A percentile compares a stretch with the other conserved stretches of the same genome.
phyloP scores from a whole-genome alignment of 1,284 basidiomycete species.

The Exobasidium rhododendri region DNA sequence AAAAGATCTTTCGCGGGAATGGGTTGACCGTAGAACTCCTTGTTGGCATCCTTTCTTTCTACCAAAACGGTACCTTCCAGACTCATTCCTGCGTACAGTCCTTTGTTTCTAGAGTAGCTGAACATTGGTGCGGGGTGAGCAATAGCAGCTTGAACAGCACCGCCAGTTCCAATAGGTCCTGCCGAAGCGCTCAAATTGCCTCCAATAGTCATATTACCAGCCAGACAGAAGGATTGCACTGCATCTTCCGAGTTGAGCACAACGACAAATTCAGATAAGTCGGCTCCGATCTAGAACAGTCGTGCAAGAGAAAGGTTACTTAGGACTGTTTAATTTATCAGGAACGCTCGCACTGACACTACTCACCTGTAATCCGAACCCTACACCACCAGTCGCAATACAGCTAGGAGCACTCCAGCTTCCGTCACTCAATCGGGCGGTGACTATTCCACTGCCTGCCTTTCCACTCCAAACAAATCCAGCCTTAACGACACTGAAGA shows the following conservation, averaged over 20 bases:
- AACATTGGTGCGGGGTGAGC: conserved; percentile 95
- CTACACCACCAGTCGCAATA: conserved; percentile 85
- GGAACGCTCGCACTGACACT: neutral
- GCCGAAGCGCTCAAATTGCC: conserved; percentile 55
- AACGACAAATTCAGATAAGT: conserved; percentile 65
- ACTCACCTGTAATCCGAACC: conserved; percentile 93
- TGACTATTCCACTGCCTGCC: conserved; percentile 88
- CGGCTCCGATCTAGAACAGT: conserved; percentile 64
- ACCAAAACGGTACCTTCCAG: conserved; percentile 92
- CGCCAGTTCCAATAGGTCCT: conserved; percentile 86
- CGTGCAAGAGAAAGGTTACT: neutral
- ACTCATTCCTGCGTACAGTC: conserved; percentile 89
- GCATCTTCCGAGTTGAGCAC: conserved; percentile 96
- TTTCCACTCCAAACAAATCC: conserved; percentile 96
- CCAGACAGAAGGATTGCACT: conserved; percentile 87
- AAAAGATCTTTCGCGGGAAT: conserved; percentile 87
- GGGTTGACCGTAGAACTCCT: conserved; percentile 86
- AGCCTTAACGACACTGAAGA: conserved; percentile 81
- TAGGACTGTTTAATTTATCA: neutral
- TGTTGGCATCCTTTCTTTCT: conserved; percentile 75
- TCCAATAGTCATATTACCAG: conserved; percentile 93
- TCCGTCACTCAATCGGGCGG: conserved; percentile 89
- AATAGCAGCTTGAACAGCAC: conserved; percentile 78
- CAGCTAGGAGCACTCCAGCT: conserved; percentile 96
- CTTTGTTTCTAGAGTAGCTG: conserved; percentile 91